Base-by-base conservation (phyloP, 2,329 filamentous ascomycete species). In the Byssoonygena ceratinophila region DNA sequence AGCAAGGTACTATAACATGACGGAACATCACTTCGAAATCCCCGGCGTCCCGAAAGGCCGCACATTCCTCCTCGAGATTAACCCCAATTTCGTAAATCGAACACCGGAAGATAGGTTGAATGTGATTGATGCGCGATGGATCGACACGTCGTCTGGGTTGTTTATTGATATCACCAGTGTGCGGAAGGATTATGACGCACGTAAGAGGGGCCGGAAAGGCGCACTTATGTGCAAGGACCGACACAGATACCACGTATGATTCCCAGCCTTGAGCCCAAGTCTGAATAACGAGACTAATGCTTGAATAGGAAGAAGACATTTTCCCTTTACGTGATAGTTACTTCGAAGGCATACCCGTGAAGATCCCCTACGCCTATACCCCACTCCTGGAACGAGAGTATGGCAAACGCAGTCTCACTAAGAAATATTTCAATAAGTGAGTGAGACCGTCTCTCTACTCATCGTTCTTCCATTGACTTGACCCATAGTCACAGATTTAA, bases 141-240 rank as follows among this genome's bases (percentile, higher is more conserved):
- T 82, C 55, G 79, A 82, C 59, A 79, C 70, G 18, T 67, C 73
- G 0, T 80, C 75, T 0, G 79, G 79, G 0, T 63, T 82, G 0
- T 82, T 80, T 59, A 80, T 82, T 58, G 79, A 82, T 60, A 79
- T 82, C 55, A 81, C 79, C 0, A 75, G 77, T 4, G 67, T 82
- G 4, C 69, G 77, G 47, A 68, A 68, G 9, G 73, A 79, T 55
- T 59, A 67, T 14, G 65, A 65, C 0, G 67, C 66, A 5, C 64
- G 71, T 43, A 61, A 61, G 0, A 53, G 62, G 3, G 75, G 74
- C 0, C 53, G 65, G 1, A 48, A 65, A 8, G 73, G 70, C 4
- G 68, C 67, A 6, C 67, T 80, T 64, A 75, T 74, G 66, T 77
- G 74, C 60, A 82, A 82, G 61, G 79, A 81, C 62, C 68, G 66